phyloP scores from a whole-genome alignment of 1,284 basidiomycete species.

The Rhizopogon parksii region DNA sequence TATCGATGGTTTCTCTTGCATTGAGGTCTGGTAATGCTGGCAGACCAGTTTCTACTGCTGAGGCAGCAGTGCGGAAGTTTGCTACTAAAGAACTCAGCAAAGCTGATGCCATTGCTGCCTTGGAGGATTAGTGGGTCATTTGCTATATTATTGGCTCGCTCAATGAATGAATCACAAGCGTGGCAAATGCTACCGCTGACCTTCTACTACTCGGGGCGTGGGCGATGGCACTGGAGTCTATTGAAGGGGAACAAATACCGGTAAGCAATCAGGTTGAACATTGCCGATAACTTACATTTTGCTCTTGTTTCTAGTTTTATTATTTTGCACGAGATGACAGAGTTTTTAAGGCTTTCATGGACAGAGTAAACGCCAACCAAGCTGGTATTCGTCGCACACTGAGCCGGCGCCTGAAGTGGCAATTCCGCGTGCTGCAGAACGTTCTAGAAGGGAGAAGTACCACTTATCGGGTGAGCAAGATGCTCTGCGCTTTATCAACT shows the following conservation, averaged over 20 bases:
- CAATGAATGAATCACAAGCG: constrained; percentile 32
- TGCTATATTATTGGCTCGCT: not conserved
- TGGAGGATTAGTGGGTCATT: constrained; percentile 72
- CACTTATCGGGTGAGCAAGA: constrained; percentile 52
- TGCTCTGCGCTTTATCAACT: not conserved
- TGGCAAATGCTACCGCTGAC: constrained; percentile 76
- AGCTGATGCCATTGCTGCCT: constrained; percentile 64
- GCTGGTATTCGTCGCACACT: constrained; percentile 42
- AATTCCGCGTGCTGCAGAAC: constrained; percentile 53
- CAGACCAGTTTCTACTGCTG: constrained; percentile 62
- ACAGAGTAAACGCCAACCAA: constrained; percentile 50
- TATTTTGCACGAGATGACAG: constrained; percentile 79
- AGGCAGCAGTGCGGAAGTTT: constrained; percentile 62
- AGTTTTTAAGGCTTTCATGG: constrained; percentile 63
- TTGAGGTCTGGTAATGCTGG: constrained; percentile 56
- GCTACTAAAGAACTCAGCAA: constrained; percentile 72
- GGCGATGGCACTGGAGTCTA: constrained; percentile 47
- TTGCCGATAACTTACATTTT: constrained; percentile 7
- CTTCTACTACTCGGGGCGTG: constrained; percentile 69
- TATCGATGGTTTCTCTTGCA: constrained; percentile 51
- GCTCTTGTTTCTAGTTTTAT: constrained; percentile 44
- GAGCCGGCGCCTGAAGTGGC: constrained; percentile 60
- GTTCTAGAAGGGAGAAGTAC: constrained; percentile 58
- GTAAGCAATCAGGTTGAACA: constrained; percentile 32
- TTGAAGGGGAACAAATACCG: constrained; percentile 56